These are phyloP conservation scores for Acacia melanoxylon DNA, from an alignment of 306 rosid genomes.

Conservation along the genomic window DNA sequence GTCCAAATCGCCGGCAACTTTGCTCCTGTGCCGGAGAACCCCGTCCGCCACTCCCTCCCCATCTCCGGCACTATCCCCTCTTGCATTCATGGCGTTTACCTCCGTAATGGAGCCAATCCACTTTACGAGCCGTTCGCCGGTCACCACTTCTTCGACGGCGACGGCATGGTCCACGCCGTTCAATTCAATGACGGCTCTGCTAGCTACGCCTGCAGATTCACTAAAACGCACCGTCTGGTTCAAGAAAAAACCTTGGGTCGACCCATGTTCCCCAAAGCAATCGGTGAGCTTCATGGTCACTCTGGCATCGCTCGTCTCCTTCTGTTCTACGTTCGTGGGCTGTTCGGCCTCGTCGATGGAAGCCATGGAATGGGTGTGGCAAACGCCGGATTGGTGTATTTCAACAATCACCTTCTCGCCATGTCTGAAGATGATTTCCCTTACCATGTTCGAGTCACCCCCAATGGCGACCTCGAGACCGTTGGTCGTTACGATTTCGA, in stretches of 20 bases:
- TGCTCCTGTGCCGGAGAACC: constrained; percentile 82
- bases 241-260: constrained; percentile 73
- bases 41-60: constrained; percentile 44
- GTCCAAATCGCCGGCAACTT: constrained; percentile 92
- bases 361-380: constrained; percentile 87
- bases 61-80: constrained; percentile 66
- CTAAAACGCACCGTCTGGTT: constrained; percentile 66
- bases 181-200: constrained; percentile 48
- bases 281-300: constrained; percentile 99
- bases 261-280: constrained; percentile 87
- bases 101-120: constrained; percentile 94
- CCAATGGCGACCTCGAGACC: constrained; percentile 72
- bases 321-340: constrained; percentile 67
- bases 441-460: constrained; percentile 62
- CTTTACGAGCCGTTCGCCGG: constrained; percentile 77
- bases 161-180: constrained; percentile 95
- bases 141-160: constrained; percentile 97
- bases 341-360: constrained; percentile 70
- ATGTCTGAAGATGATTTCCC: constrained; percentile 84
- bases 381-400: constrained; percentile 89
- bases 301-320: constrained; percentile 84
- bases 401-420: constrained; percentile 69
- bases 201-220: constrained; percentile 82
- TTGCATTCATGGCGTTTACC: constrained; percentile 76
- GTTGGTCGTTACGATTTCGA: constrained; percentile 71